Conservation (phyloP, 2,329 filamentous ascomycete genomes). For the Arthrobotrys conoides region DNA sequence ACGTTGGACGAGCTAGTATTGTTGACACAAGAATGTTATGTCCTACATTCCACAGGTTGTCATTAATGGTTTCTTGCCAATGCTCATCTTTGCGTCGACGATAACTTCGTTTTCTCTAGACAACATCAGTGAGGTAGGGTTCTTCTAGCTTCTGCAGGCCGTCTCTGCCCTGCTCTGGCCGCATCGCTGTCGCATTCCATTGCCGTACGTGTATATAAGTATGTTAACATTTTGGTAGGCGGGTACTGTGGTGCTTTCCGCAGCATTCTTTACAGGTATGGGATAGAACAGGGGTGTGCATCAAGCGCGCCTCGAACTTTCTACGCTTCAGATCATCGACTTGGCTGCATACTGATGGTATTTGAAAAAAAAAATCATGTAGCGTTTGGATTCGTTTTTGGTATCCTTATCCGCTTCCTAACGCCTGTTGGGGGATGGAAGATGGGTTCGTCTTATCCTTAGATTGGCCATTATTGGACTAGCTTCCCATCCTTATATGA, state of each 20-base stretch:
- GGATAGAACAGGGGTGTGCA: constrained; percentile 38
- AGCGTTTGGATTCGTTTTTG: constrained; percentile 58
- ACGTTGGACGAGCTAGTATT: constrained; percentile 4
- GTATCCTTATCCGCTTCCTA: constrained; percentile 56
- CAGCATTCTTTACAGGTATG: constrained; percentile 59
- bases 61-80: constrained; percentile 58
- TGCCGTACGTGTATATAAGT: constrained; percentile 20
- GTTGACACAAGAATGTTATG: constrained; percentile 54
- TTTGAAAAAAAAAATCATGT: constrained; percentile 16
- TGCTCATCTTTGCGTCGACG: constrained; percentile 60
- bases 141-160: not conserved
- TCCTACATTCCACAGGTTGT: constrained; percentile 59
- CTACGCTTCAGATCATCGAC: constrained; percentile 11
- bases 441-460: constrained; percentile 55
- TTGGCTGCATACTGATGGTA: constrained; percentile 33
- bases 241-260: constrained; percentile 57
- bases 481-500: not conserved
- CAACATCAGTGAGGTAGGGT: constrained; percentile 58
- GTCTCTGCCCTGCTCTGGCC: constrained; percentile 30
- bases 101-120: constrained; percentile 60
- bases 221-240: constrained; percentile 40
- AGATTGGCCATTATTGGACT: constrained; percentile 20
- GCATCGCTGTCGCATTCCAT: constrained; percentile 56
- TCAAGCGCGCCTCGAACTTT: constrained; percentile 56
- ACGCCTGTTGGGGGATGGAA: constrained; percentile 58